phyloP scores from a whole-genome alignment of 2,329 filamentous ascomycete species.

The Pseudocercospora fijiensis region DNA sequence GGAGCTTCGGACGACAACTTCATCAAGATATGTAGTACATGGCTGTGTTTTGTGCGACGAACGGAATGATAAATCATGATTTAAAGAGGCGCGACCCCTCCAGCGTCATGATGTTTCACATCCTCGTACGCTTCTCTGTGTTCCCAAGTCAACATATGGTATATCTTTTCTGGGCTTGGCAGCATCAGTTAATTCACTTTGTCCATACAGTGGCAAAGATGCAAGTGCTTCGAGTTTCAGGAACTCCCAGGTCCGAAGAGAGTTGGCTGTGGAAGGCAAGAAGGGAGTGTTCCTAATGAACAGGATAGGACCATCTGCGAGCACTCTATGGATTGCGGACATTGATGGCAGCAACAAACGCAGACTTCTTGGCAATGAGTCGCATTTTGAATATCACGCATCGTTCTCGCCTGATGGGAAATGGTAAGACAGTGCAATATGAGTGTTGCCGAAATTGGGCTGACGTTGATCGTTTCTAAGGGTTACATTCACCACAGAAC shows the following conservation, averaged over 20 bases:
- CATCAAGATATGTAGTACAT: neutral
- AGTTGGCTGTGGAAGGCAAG: conserved; percentile 11
- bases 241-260: neutral
- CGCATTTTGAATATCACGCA: conserved; percentile 13
- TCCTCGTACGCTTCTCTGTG: neutral
- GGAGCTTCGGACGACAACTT: no score
- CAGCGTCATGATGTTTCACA: neutral
- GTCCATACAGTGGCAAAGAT: neutral
- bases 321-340: conserved; percentile 18
- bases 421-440: neutral
- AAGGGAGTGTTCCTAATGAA: conserved; percentile 19
- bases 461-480: neutral
- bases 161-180: conserved; percentile 1
- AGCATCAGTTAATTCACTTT: neutral
- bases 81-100: neutral
- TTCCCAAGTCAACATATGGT: neutral
- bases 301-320: conserved; percentile 13
- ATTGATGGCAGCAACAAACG: conserved; percentile 11
- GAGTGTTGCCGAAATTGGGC: neutral
- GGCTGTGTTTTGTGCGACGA: neutral
- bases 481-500: conserved; percentile 19
- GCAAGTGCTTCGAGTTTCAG: neutral
- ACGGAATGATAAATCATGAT: neutral
- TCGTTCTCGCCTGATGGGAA: conserved; percentile 14
- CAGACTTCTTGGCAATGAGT: conserved; percentile 16